Conservation (phyloP, 2,329 filamentous ascomycete species). For the Byssothecium circinans region DNA sequence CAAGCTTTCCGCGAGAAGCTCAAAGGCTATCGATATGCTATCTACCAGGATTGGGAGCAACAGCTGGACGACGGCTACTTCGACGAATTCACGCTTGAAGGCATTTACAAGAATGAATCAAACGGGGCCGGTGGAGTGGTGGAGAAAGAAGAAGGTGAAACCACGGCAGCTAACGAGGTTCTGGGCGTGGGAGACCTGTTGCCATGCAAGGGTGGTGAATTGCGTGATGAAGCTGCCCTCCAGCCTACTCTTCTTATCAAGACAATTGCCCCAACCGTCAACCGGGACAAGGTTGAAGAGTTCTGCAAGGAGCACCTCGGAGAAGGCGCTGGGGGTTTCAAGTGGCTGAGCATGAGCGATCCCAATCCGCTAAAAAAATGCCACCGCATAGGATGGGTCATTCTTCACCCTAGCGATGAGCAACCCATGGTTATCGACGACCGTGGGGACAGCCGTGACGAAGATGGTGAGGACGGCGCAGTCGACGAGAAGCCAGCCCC, state of each 20-base stretch:
- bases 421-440: conserved; percentile 63
- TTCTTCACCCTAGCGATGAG: conserved; percentile 81
- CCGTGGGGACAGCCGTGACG: conserved; percentile 72
- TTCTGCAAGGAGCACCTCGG: conserved; percentile 95
- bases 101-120: conserved; percentile 88
- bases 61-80: conserved; percentile 84
- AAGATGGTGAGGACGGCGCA: conserved; percentile 61
- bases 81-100: conserved; percentile 92
- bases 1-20: conserved; percentile 74
- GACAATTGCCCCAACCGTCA: conserved; percentile 95
- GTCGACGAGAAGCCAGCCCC: conserved; percentile 56
- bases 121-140: conserved; percentile 82
- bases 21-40: conserved; percentile 74
- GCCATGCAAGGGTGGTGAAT: conserved; percentile 78
- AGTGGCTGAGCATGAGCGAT: conserved; percentile 93
- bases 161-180: conserved; percentile 87
- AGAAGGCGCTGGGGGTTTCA: conserved; percentile 87
- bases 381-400: conserved; percentile 97
- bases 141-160: conserved; percentile 95
- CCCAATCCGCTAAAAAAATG: conserved; percentile 97
- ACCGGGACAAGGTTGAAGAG: conserved; percentile 85
- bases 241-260: conserved; percentile 96
- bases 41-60: conserved; percentile 84
- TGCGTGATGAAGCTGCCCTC: conserved; percentile 83
- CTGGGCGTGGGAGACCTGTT: conserved; percentile 89